Percentiles rank a stretch among this genome's conserved stretches.
These are phyloP conservation scores for Daldinia concentrica DNA, from an alignment of 495 filamentous ascomycete genomes.

Conservation along the genomic window DNA sequence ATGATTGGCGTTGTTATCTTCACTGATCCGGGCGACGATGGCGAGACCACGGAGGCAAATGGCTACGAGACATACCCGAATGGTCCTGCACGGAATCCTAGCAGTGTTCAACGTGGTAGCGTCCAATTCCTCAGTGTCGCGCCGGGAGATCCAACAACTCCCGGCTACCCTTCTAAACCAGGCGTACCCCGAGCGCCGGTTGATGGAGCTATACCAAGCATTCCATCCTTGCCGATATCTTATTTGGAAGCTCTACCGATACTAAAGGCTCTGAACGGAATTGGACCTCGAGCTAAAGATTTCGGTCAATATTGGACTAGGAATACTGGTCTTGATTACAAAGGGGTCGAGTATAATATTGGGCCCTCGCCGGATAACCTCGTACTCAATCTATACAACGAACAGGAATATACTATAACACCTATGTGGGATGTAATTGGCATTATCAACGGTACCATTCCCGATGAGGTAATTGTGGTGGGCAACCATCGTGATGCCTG, in stretches of 20 bases:
- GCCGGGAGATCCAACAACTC: constrained; percentile 80
- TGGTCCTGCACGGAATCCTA: constrained; percentile 87
- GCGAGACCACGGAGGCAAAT: constrained; percentile 79
- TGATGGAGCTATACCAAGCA: constrained; percentile 74
- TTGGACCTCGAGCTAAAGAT: constrained; percentile 80
- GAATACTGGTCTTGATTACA: constrained; percentile 77
- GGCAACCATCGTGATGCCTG: constrained; percentile 97
- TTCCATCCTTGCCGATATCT: constrained; percentile 92
- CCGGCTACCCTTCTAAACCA: constrained; percentile 92
- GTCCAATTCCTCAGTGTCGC: constrained; percentile 78
- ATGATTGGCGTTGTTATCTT: constrained; percentile 90
- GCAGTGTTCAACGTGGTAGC: constrained; percentile 92
- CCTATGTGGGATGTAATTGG: constrained; percentile 97
- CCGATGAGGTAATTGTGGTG: constrained; percentile 84
- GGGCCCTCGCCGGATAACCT: constrained; percentile 83
- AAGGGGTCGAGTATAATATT: constrained; percentile 89
- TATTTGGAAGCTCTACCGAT: constrained; percentile 87
- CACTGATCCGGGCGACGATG: constrained; percentile 90
- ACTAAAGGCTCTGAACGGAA: constrained; percentile 86
- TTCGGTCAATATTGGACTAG: constrained; percentile 77
- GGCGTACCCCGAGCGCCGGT: constrained; percentile 81
- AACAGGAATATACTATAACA: constrained; percentile 88
- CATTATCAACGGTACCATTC: constrained; percentile 87
- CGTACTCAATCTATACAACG: constrained; percentile 82
- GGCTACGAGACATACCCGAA: constrained; percentile 84